phyloP scores from a whole-genome alignment of 2,329 filamentous ascomycete species.

The Ophiobolus disseminans region DNA sequence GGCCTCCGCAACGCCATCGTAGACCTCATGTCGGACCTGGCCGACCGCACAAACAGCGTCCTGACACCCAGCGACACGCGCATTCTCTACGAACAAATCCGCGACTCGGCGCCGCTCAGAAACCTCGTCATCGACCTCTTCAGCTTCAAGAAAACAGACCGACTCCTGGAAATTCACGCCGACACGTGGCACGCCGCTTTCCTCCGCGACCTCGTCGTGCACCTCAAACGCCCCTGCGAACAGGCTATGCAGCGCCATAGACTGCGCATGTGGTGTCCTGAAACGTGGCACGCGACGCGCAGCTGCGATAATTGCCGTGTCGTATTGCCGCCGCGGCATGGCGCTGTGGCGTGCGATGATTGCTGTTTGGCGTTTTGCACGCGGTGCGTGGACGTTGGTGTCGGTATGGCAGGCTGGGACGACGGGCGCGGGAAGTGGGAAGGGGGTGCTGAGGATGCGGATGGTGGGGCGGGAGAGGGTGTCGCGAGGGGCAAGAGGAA shows the following conservation, averaged over 20 bases:
- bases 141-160: conserved; percentile 61
- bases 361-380: conserved; percentile 53
- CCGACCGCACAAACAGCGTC: conserved; percentile 58
- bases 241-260: conserved; percentile 53
- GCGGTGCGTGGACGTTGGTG: conserved; percentile 46
- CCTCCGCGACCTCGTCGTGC: conserved; percentile 55
- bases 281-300: conserved; percentile 42
- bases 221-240: conserved; percentile 54
- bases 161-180: conserved; percentile 54
- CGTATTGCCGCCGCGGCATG: conserved; percentile 49
- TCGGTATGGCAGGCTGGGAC: conserved; percentile 41
- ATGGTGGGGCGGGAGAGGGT: conserved; percentile 27
- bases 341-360: conserved; percentile 49
- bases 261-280: conserved; percentile 50
- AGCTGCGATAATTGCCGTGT: conserved; percentile 49
- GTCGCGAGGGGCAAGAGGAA: conserved; percentile 34
- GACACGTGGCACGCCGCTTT: conserved; percentile 59
- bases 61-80: conserved; percentile 58
- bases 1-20: conserved; percentile 55
- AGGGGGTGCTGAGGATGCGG: conserved; percentile 16
- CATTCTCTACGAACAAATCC: conserved; percentile 56
- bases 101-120: conserved; percentile 49
- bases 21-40: conserved; percentile 53
- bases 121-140: conserved; percentile 58
- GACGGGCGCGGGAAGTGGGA: conserved; percentile 28